phyloP scores from a whole-genome alignment of 2,329 filamentous ascomycete genomes.

The Aspergillus tanneri region DNA sequence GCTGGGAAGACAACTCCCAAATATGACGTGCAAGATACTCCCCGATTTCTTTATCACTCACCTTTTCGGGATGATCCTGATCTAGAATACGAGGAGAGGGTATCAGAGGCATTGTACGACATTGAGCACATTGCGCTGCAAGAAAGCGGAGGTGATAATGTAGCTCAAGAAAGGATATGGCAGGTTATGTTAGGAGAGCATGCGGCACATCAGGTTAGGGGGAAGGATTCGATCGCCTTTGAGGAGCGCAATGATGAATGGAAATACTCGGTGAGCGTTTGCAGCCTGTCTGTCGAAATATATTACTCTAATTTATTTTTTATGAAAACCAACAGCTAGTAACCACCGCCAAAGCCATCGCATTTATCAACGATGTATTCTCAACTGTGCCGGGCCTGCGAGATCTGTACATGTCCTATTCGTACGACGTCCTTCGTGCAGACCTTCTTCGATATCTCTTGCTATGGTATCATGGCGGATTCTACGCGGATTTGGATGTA shows the following conservation, averaged over 20 bases:
- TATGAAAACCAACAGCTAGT: constrained; percentile 25
- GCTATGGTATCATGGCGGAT: constrained; percentile 38
- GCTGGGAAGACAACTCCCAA: constrained; percentile 12
- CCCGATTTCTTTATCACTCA: constrained; percentile 31
- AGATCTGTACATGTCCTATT: constrained; percentile 31
- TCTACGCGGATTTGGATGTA: constrained; percentile 37
- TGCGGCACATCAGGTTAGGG: constrained; percentile 19
- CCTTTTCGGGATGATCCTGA: constrained; percentile 30
- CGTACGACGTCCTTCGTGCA: constrained; percentile 53
- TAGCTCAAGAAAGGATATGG: constrained; percentile 28
- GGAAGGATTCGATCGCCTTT: constrained; percentile 27
- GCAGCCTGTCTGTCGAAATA: too few species aligned
- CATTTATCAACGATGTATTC: constrained; percentile 28
- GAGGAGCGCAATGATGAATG: constrained; percentile 30
- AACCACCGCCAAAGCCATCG: constrained; percentile 26
- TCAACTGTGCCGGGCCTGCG: constrained; percentile 29
- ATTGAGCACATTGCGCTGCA: constrained; percentile 22
- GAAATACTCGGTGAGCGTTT: constrained; percentile 26
- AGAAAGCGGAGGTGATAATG: constrained; percentile 9
- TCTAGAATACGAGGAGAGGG: constrained; percentile 25
- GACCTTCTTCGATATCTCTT: constrained; percentile 44
- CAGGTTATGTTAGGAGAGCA: constrained; percentile 31
- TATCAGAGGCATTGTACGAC: constrained; percentile 24
- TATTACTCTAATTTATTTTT: too few species aligned
- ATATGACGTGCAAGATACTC: constrained; percentile 19